These are phyloP conservation scores for Emmonsia crescens DNA, from an alignment of 2,329 filamentous ascomycete genomes.

Conservation along the genomic window DNA sequence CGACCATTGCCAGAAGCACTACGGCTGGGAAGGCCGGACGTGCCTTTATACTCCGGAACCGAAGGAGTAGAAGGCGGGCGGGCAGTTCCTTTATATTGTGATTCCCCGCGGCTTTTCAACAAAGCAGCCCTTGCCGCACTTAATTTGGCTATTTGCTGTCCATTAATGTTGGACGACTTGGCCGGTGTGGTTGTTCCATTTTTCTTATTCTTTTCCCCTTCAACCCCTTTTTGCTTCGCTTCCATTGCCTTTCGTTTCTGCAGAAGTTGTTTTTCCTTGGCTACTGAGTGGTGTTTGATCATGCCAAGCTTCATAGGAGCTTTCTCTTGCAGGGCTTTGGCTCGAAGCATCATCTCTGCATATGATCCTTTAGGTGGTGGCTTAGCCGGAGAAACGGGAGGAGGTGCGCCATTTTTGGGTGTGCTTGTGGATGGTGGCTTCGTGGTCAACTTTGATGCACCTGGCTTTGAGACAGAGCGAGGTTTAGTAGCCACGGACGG, in stretches of 20 bases:
- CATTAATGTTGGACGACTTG: constrained; percentile 12
- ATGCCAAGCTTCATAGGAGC: constrained; percentile 38
- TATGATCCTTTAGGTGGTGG: constrained; percentile 48
- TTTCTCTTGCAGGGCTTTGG: constrained; percentile 43
- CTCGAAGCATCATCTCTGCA: constrained; percentile 48
- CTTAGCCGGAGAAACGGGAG: constrained; percentile 22
- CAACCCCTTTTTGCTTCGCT: constrained; percentile 32
- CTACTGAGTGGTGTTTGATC: constrained; percentile 45
- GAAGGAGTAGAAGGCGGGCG: constrained; percentile 13
- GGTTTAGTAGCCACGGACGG: neutral
- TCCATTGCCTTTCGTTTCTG: constrained; percentile 36
- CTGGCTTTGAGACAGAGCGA: neutral
- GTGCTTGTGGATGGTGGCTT: constrained; percentile 11
- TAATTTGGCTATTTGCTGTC: constrained; percentile 14
- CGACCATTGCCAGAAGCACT: constrained; percentile 15
- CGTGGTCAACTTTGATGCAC: constrained; percentile 3
- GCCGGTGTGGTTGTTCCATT: constrained; percentile 10
- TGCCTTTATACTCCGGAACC: constrained; percentile 31
- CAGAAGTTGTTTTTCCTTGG: constrained; percentile 49
- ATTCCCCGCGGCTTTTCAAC: constrained; percentile 24
- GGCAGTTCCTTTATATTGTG: constrained; percentile 30
- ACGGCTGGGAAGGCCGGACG: constrained; percentile 26
- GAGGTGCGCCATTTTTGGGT: constrained; percentile 3
- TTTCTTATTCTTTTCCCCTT: constrained; percentile 23
- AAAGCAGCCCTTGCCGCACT: constrained; percentile 16